Base-by-base conservation (phyloP, 108 stramenopile species). In the Skeletonema grethae region DNA sequence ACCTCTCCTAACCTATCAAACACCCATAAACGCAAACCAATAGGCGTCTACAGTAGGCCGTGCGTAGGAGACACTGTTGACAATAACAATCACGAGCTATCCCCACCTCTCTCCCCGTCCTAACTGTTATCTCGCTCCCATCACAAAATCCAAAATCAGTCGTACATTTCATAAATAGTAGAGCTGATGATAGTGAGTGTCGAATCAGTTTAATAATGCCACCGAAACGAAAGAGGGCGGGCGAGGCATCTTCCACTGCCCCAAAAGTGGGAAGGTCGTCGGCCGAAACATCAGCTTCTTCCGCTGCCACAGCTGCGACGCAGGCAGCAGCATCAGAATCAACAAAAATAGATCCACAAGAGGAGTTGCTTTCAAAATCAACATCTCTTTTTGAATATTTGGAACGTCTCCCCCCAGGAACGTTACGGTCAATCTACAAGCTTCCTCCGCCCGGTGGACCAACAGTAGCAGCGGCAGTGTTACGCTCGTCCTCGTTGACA, bases 361-460 rank as follows among this genome's bases (percentile, higher is more conserved):
- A 77, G 65, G 63, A 65, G 29, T 36, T 36, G 13, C 76, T 77
- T 12, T 46, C 76, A 11, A 63, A 69, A 16, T 78, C 77, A 59
- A 71, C 39, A 16, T 67, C 70, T 65, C 64, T 82, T 10, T 82
- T 82, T 57, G 67, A 77, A 55, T 82, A 82, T 56, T 75, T 82
- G 38, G 65, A 67, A 16, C 64, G 62, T 32, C 70, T 82, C 7
- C 80, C 80, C 13, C 64, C 70, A 12, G 63, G 29, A 4, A 22
- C 48, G 6, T 64, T 82, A 9, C 76, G 70, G 58, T 61, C 50
- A 20, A 71, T 82, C 10, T 82, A 82, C 34, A 70, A 75, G 7
- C 57, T 67, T 11, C 70, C 77, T 28, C 22, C 70, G 5, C 75
- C 76, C 10, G 61, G 80, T 5, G 80, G 80, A 20, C 70, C 76